phyloP scores from a whole-genome alignment of 352 stramenopile species.

The Phytophthora citricola region DNA sequence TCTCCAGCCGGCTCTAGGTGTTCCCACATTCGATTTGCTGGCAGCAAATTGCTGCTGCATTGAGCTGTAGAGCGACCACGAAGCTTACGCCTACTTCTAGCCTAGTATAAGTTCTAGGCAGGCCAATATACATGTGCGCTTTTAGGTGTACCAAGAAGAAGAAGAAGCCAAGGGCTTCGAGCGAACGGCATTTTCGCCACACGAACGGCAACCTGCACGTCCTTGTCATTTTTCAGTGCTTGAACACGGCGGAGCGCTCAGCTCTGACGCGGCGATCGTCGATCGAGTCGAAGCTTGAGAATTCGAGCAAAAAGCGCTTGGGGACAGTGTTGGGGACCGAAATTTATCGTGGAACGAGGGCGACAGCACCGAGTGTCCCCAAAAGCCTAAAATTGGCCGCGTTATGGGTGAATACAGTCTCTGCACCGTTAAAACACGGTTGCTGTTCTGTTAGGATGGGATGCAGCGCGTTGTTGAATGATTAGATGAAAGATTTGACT shows the following conservation, averaged over 20 bases:
- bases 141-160: too few relatives aligned
- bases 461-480: slow-evolving; percentile 4
- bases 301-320: slow-evolving; percentile 11
- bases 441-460: slow-evolving; percentile 2
- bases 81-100: background rate
- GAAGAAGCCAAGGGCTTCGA: background rate
- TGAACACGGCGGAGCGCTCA: slow-evolving; percentile 11
- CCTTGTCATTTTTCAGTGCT: background rate
- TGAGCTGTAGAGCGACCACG: background rate
- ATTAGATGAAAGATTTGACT: slow-evolving; percentile 1
- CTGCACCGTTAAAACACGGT: slow-evolving; percentile 14
- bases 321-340: slow-evolving; percentile 23
- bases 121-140: too few relatives aligned
- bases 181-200: slow-evolving; percentile 7
- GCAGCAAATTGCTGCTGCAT: background rate
- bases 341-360: slow-evolving; percentile 19
- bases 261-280: background rate
- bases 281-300: slow-evolving; percentile 4
- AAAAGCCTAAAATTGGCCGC: slow-evolving; percentile 4
- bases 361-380: slow-evolving; percentile 6
- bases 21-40: slow-evolving; percentile 4
- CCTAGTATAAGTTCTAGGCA: too few relatives aligned
- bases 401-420: background rate
- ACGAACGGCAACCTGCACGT: background rate
- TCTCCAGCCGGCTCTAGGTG: slow-evolving; percentile 2